Evolutionary conservation across 441 rosid species (phyloP).

Genomic region (Arabidopsis lyrata): DNA sequence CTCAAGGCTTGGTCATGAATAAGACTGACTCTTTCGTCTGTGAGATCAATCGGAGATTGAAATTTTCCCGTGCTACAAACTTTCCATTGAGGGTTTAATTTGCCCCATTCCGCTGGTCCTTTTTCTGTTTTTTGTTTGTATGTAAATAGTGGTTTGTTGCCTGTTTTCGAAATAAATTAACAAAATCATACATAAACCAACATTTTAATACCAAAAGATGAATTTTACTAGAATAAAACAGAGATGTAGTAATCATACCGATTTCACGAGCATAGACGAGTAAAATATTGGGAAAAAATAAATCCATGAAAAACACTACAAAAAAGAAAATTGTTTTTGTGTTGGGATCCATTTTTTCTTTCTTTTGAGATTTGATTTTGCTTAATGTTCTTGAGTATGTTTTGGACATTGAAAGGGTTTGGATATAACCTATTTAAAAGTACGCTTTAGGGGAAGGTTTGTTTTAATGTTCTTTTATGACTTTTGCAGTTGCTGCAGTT

Average conservation of each 20-base stretch:
- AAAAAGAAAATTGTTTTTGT: constrained; percentile 2
- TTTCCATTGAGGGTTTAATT: constrained; percentile 56
- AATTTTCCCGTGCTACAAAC: constrained; percentile 54
- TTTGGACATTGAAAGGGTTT: constrained; percentile 6
- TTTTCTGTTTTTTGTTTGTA: constrained; percentile 48
- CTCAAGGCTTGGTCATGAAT: constrained; percentile 41
- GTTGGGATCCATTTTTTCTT: constrained; percentile 14
- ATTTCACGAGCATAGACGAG: constrained; percentile 15
- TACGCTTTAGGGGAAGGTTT: neutral
- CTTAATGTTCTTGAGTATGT: neutral
- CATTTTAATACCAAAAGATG: neutral
- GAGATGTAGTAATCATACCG: constrained; percentile 25
- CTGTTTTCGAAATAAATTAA: constrained; percentile 21
- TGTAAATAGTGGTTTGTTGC: constrained; percentile 47
- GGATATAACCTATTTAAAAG: constrained; percentile 1
- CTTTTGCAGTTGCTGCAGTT: constrained; percentile 14
- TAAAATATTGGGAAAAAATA: neutral
- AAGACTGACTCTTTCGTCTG: constrained; percentile 39
- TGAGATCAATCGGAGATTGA: constrained; percentile 76
- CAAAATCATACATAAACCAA: neutral
- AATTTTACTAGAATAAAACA: neutral
- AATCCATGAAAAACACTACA: constrained; percentile 2
- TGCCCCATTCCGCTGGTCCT: constrained; percentile 59
- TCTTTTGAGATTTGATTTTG: neutral
- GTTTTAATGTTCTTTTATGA: constrained; percentile 4